Evolutionary conservation across 2,329 filamentous ascomycete genomes (phyloP), one percentile per base, ranked within the genome.

Genomic region (Delphinella strobiligena): DNA sequence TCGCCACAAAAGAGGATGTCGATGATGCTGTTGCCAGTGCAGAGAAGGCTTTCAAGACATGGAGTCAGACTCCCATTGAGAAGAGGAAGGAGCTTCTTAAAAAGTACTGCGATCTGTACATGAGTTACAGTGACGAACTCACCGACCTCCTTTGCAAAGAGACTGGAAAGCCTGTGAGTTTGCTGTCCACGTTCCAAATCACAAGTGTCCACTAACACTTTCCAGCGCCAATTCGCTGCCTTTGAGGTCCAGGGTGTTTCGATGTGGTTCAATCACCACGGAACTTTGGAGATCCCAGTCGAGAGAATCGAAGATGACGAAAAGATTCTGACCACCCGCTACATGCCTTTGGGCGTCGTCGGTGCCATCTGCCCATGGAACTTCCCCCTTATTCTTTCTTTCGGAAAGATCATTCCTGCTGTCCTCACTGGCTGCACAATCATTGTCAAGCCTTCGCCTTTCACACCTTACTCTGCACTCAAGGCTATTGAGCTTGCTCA

Each of bases 401-500:
- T 65, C 7, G 63, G 64, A 38, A 80, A 80, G 54, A 60, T 80
- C 18, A 67, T 64, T 1, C 69, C 74, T 0, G 71, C 72, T 2
- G 51, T 80, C 1, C 45, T 78, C 27, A 72, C 75, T 0, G 58
- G 58, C n/a, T 57, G 56, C 49, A 55, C 53, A 14, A 57, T 60
- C 47, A 60, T 59, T 40, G 45, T 56, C 44, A 56, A 60, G 53
- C 55, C 66, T 53, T 44, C 51, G 17, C 70, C 70, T 0, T 75
- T 69, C 52, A 74, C 74, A 0, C 73, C 74, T 4, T 78, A 76
- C 54, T 66, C 63, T 2, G 60, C 61, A 3, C 60, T 82, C 30
- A 80, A 81, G 55, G 51, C 77, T n/a, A 69, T 64, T 10, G 74
- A 80, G 54, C 53, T 81, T 2, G 72, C 66, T 0, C 64, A 71